phyloP scores from a whole-genome alignment of 2,329 filamentous ascomycete genomes.

The Epichloe gansuensis region DNA sequence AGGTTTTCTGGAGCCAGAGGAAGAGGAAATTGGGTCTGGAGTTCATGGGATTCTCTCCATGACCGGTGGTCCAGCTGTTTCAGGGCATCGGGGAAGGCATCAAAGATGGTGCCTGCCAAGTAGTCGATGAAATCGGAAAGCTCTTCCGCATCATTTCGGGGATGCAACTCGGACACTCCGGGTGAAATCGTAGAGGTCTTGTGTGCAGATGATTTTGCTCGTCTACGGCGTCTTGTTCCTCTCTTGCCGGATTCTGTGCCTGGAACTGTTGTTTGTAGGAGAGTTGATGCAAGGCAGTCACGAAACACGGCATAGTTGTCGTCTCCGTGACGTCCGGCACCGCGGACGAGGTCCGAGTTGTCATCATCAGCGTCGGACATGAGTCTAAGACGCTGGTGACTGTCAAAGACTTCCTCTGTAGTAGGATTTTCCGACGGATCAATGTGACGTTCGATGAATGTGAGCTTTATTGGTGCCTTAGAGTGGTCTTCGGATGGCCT shows the following conservation, averaged over 20 bases:
- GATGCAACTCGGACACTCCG: background rate
- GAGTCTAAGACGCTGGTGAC: background rate
- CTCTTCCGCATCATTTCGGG: conserved; percentile 43
- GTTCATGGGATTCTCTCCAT: conserved; percentile 25
- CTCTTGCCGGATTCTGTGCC: background rate
- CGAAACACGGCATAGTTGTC: conserved; percentile 46
- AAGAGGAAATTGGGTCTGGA: conserved; percentile 43
- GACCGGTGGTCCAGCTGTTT: conserved; percentile 47
- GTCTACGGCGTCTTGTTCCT: conserved; percentile 33
- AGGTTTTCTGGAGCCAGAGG: conserved; percentile 44
- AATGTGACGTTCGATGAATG: background rate
- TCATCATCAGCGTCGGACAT: background rate
- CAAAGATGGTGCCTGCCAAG: conserved; percentile 57
- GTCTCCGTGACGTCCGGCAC: background rate
- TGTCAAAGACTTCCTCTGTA: background rate
- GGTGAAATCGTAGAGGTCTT: background rate
- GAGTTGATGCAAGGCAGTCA: conserved; percentile 44
- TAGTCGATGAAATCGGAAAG: conserved; percentile 74
- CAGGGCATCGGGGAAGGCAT: conserved; percentile 46
- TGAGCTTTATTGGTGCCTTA: too few species aligned
- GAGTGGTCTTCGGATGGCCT: too few species aligned
- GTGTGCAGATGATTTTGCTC: conserved; percentile 12
- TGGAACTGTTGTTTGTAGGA: background rate
- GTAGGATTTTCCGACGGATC: background rate
- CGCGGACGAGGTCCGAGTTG: background rate